Conservation (phyloP, 192 early-diverging fungal genomes). For the Geranomyces michiganensis region DNA sequence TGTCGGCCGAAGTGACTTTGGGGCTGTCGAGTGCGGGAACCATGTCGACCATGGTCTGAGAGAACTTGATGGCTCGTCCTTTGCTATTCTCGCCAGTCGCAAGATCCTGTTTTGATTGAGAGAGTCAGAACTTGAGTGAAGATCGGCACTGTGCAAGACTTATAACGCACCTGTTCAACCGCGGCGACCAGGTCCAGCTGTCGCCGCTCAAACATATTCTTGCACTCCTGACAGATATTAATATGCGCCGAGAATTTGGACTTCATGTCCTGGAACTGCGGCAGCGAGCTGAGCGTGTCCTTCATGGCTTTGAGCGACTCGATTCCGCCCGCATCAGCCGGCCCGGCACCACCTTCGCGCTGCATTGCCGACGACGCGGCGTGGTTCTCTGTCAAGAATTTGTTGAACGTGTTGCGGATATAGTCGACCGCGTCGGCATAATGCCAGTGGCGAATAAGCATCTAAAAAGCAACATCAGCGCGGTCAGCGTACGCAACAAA, state of each 20-base stretch:
- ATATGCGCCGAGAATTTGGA: constrained; percentile 81
- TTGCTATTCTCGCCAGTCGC: constrained; percentile 80
- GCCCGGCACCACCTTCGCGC: constrained; percentile 14
- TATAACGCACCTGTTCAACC: constrained; percentile 71
- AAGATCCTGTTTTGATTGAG: constrained; percentile 57
- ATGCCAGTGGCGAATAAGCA: constrained; percentile 74
- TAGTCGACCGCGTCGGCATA: constrained; percentile 78
- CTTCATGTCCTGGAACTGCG: constrained; percentile 87
- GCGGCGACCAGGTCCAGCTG: constrained; percentile 69
- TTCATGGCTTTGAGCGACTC: constrained; percentile 82
- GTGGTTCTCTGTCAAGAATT: constrained; percentile 79
- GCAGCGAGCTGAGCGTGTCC: constrained; percentile 78
- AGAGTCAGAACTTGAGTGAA: too few species aligned
- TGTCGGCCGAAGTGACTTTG: constrained; percentile 62
- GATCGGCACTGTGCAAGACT: too few species aligned
- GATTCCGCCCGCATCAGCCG: constrained; percentile 40
- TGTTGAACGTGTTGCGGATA: constrained; percentile 73
- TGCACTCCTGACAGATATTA: constrained; percentile 82
- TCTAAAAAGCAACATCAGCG: constrained; percentile 28
- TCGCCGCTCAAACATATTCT: constrained; percentile 70
- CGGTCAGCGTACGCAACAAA: too few species aligned
- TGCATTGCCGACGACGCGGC: constrained; percentile 52
- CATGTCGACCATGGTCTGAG: constrained; percentile 75
- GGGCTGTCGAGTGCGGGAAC: constrained; percentile 75
- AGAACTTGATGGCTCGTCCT: constrained; percentile 56